A percentile compares a stretch with the other conserved stretches of the same genome.
Conservation (phyloP, 2,329 filamentous ascomycete species). For the Penicillium oxalicum region DNA sequence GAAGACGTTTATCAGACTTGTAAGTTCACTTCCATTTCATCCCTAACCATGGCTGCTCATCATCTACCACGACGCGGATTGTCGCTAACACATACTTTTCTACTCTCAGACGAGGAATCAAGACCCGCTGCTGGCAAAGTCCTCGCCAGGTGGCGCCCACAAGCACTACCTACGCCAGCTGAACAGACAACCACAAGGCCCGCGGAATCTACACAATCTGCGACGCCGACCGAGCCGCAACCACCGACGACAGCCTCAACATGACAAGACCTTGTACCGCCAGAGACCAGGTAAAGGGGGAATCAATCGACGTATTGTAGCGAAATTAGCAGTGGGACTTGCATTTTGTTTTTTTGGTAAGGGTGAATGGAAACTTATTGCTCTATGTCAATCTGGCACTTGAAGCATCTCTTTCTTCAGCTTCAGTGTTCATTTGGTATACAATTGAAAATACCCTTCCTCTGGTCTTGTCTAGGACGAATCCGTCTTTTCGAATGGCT, state of each 20-base stretch:
- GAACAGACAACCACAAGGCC: conserved; percentile 10
- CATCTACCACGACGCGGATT: neutral
- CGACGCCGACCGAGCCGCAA: conserved; percentile 8
- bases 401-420: too few relatives aligned
- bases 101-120: conserved; percentile 40
- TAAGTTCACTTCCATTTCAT: conserved; percentile 24
- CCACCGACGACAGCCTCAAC: neutral
- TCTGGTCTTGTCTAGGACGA: too few relatives aligned
- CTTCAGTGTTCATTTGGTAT: too few relatives aligned
- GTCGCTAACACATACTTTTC: neutral
- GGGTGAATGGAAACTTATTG: too few relatives aligned
- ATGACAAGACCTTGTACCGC: too few relatives aligned
- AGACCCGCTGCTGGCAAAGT: conserved; percentile 48
- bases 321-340: too few relatives aligned
- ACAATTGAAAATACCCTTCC: too few relatives aligned
- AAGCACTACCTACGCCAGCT: conserved; percentile 15
- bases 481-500: too few relatives aligned
- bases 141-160: conserved; percentile 51
- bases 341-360: too few relatives aligned
- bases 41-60: neutral
- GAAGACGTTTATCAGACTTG: conserved; percentile 54
- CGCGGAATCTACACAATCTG: conserved; percentile 6
- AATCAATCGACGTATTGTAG: too few relatives aligned
- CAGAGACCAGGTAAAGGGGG: too few relatives aligned
- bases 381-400: too few relatives aligned